Conservation (phyloP, 148 eudicot genomes). For the Drosera capensis region DNA sequence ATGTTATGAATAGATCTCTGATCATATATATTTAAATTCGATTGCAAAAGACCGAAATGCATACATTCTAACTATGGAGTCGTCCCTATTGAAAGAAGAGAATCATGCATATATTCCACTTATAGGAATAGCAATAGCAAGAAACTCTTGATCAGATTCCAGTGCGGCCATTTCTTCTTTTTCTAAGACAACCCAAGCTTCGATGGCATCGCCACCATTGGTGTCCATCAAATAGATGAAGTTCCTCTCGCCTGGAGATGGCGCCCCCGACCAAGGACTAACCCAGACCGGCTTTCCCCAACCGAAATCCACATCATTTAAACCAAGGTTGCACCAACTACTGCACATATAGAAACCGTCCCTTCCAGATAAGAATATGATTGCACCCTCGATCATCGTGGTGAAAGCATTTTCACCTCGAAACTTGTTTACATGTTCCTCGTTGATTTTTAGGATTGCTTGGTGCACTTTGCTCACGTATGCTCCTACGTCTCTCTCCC, state of each 20-base stretch:
- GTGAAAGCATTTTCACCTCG: background rate
- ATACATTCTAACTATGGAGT: too few relatives aligned
- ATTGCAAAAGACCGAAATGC: too few relatives aligned
- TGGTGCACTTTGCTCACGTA: background rate
- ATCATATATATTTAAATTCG: too few relatives aligned
- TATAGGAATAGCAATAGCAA: slow-evolving; percentile 13
- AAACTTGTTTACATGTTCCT: background rate
- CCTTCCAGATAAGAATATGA: background rate
- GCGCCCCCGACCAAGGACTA: slow-evolving; percentile 16
- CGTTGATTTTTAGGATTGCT: background rate
- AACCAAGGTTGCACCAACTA: slow-evolving; percentile 26
- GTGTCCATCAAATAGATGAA: slow-evolving; percentile 28
- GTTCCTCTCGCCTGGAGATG: slow-evolving; percentile 23
- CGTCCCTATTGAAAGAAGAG: too few relatives aligned
- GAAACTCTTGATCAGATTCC: slow-evolving; percentile 21
- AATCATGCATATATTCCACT: too few relatives aligned
- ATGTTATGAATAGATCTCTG: too few relatives aligned
- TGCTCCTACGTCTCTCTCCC: background rate
- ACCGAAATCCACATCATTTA: slow-evolving; percentile 30
- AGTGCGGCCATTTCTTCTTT: slow-evolving; percentile 37
- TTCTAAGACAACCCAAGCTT: slow-evolving; percentile 50
- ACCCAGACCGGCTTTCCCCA: slow-evolving; percentile 58
- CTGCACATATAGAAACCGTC: background rate
- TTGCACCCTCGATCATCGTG: background rate
- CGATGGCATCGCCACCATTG: slow-evolving; percentile 26